Evolutionary conservation across 2,329 filamentous ascomycete species (phyloP), one percentile per base, ranked within the genome.

Genomic region (Aspergillus luchuensis): DNA sequence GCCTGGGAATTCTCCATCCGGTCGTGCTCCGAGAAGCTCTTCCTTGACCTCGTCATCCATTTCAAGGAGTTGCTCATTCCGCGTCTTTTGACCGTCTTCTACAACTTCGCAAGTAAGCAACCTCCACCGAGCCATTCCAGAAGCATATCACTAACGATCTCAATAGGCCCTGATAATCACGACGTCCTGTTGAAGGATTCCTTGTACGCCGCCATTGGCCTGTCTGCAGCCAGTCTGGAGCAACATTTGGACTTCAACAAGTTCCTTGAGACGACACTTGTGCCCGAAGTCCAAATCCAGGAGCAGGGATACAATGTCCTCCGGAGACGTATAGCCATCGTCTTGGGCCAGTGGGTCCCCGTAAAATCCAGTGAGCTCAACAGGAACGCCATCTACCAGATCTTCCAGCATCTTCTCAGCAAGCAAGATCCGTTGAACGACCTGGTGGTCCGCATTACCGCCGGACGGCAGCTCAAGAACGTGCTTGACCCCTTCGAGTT

Each of bases 1-100:
- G 91, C 90, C 1, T 98, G 91, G 84, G 92, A 98, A 71, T 97
- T 93, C 80, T 91, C 94, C 60, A 89, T 98, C 56, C 88, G 94
- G 33, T 91, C 93, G 2, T 98, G 94, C 72, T 89, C 95, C 0
- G 95, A 99, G 76, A 96, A 93, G 76, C 83, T 99, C 13, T 97
- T 98, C 76, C 83, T 97, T 67, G 93, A 97, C 69, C 85, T 99
- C 17, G 86, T 97, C 62, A 91, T 91, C 63, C 89, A 96, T 78
- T 96, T 91, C 83, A 97, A 95, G 77, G 82, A 89, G 50, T 82
- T 96, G 28, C 84, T 98, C 41, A 85, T 91, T 8, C 85, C 89
- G 49, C 92, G 92, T 15, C 80, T 99, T 28, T 80, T 98, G 48
- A 83, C 85, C 52, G 96, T 97, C 67, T 97, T 98, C 74, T 84